Evolutionary conservation across 495 filamentous ascomycete genomes (phyloP), one percentile per base, ranked within the genome.

Genomic region (Delitschia confertaspora): DNA sequence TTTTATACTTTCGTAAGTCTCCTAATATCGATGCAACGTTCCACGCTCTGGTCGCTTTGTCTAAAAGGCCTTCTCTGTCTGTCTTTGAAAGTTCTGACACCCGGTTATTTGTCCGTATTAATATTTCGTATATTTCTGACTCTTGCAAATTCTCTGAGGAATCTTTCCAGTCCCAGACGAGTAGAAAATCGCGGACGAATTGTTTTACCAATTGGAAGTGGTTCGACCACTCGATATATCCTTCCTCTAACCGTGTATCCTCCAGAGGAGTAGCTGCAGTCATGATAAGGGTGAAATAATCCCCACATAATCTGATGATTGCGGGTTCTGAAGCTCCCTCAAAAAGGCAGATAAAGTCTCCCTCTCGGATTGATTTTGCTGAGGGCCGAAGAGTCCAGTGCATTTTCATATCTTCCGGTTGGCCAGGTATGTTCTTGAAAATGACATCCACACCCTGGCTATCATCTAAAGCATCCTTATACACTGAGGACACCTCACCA

Each of bases 301-400:
- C 47, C 3, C 51, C 44, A 36, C 31, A 49, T 37, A 33, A 27
- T 43, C 50, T 53, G 29, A 58, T 37, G 20, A 61, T 59, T 18
- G 33, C 55, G 6, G 53, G 56, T 21, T 47, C 45, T 52, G 29
- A 46, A 48, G 57, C 54, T 37, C 51, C 55, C 47, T 56, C 42
- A 14, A 62, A 37, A 47, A 60, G 45, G 45, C 59, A 62, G 48
- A 62, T 24, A 24, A 62, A 6, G 45, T 62, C 52, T 17, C 49
- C 49, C 6, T 48, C 24, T 24, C 42, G 41, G 26, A 60, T 37
- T 20, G 47, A 24, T 32, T 53, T 52, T 46, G 51, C 53, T 30
- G 50, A 53, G 33, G 43, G 23, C 34, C 58, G 56, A 19, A 62
- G 49, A 49, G 33, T 58, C 46, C 49, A 59, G 10, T 40, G 25